These are phyloP conservation scores for Suhomyces bolitotheri DNA, from an alignment of 1,139 yeast species.

Conservation along the genomic window DNA sequence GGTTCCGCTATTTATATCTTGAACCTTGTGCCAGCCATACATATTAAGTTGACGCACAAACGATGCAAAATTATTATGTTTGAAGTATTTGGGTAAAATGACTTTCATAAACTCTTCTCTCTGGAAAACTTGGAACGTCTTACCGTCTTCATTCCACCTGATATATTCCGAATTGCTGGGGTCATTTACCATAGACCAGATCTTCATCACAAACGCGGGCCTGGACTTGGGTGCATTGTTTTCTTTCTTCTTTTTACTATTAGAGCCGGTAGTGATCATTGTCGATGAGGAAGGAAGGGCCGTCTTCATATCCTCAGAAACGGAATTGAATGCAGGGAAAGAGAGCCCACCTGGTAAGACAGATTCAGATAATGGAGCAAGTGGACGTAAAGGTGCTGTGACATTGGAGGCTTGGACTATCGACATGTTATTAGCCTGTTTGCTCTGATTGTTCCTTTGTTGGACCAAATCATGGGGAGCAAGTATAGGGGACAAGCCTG, in stretches of 20 bases:
- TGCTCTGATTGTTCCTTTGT: conserved; percentile 13
- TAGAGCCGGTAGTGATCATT: conserved; percentile 8
- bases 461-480: conserved; percentile 8
- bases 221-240: conserved; percentile 42
- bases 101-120: conserved; percentile 83
- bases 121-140: conserved; percentile 78
- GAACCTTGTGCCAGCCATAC: conserved; percentile 98
- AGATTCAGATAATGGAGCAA: conserved; percentile 39
- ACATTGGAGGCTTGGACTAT: conserved; percentile 12
- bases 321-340: conserved; percentile 15
- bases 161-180: conserved; percentile 65
- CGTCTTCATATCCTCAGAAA: conserved; percentile 9
- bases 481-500: conserved; percentile 1
- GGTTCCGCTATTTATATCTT: conserved; percentile 70
- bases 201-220: conserved; percentile 88
- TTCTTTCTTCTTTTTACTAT: conserved; percentile 34
- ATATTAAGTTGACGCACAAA: conserved; percentile 87
- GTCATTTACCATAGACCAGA: conserved; percentile 96
- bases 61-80: conserved; percentile 82
- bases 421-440: conserved; percentile 11
- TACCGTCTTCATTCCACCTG: conserved; percentile 84
- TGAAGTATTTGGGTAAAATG: conserved; percentile 86
- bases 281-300: conserved; percentile 4
- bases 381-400: conserved; percentile 29
- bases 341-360: conserved; percentile 31